Base-by-base conservation (phyloP, 371 early-diverging fungal species). In the Mortierella sp. region DNA sequence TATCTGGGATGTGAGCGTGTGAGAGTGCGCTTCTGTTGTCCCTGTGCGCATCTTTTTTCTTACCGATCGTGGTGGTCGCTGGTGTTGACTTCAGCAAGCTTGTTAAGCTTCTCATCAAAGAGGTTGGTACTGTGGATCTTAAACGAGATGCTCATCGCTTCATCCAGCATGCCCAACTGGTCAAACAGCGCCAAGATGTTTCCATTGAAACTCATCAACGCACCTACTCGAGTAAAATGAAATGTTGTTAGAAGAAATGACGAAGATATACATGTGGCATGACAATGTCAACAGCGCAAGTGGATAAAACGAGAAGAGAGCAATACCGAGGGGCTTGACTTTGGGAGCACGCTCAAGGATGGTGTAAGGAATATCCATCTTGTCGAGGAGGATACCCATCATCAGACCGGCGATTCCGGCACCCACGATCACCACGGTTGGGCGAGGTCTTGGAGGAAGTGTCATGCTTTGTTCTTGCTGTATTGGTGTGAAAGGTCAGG, bases 321-420 rank as follows among this genome's bases (percentile, higher is more conserved):
- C 10, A 43, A 2, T 75, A 77, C 79, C 79, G 29, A 79, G 43
- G n/a, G 75, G 70, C 51, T 75, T 79, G n/a, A 79, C 75, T 44
- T 63, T 41, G 32, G 35, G 32, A n/a, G 79, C 79, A 21, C 70
- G 51, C 68, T 79, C 79, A 46, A 55, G 75, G 38, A 79, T 79
- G 7, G 27, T 43, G 58, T 75, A 79, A 2, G 79, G 71, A 43
- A 75, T 48, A 7, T 75, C 70, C 54, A 54, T 41, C n/a, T 56
- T 60, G 46, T 79, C 79, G 35, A 79, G 75, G 44, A 74, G 55
- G 60, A 48, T 58, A 10, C 56, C 79, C 44, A 79, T 46, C 79
- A 79, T 75, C 16, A 79, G 54, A 35, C 79, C 79, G n/a, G 75
- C 75, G 24, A 79, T 41, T 46, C 79, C 79, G 43, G 79, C 79